These are phyloP conservation scores for Hyphopichia buzzinii DNA, from an alignment of 1,139 yeast species.

Conservation along the genomic window DNA sequence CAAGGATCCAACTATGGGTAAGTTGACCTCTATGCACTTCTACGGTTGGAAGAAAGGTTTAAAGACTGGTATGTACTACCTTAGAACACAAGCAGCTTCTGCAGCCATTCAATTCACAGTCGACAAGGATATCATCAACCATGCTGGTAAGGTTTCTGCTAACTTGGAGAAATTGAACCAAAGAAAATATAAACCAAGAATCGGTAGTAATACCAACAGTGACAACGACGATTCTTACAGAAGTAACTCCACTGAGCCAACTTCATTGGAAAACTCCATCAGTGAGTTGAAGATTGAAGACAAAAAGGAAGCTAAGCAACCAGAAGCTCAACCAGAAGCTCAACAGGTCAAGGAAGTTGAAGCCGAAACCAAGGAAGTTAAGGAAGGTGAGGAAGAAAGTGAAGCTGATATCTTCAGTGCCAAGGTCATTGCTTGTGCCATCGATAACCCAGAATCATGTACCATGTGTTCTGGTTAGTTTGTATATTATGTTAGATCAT, in stretches of 20 bases:
- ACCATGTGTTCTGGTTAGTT: slow-evolving; percentile 96
- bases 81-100: slow-evolving; percentile 62
- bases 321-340: slow-evolving; percentile 12
- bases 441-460: slow-evolving; percentile 94
- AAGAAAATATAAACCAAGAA: slow-evolving; percentile 47
- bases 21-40: slow-evolving; percentile 59
- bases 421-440: slow-evolving; percentile 93
- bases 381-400: slow-evolving; percentile 18
- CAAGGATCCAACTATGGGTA: slow-evolving; percentile 56
- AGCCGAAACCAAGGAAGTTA: slow-evolving; percentile 12
- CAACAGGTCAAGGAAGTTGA: slow-evolving; percentile 12
- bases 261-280: slow-evolving; percentile 47
- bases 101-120: slow-evolving; percentile 63
- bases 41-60: slow-evolving; percentile 64
- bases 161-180: slow-evolving; percentile 53
- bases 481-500: slow-evolving; percentile 4
- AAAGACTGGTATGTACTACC: slow-evolving; percentile 63
- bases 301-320: slow-evolving; percentile 12
- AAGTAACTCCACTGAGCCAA: slow-evolving; percentile 47
- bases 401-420: slow-evolving; percentile 82
- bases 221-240: slow-evolving; percentile 31
- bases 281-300: slow-evolving; percentile 40
- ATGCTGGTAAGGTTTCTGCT: slow-evolving; percentile 54
- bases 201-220: slow-evolving; percentile 22
- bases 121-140: slow-evolving; percentile 35